phyloP scores from a whole-genome alignment of 2,329 filamentous ascomycete genomes.

The Apiospora aurea region DNA sequence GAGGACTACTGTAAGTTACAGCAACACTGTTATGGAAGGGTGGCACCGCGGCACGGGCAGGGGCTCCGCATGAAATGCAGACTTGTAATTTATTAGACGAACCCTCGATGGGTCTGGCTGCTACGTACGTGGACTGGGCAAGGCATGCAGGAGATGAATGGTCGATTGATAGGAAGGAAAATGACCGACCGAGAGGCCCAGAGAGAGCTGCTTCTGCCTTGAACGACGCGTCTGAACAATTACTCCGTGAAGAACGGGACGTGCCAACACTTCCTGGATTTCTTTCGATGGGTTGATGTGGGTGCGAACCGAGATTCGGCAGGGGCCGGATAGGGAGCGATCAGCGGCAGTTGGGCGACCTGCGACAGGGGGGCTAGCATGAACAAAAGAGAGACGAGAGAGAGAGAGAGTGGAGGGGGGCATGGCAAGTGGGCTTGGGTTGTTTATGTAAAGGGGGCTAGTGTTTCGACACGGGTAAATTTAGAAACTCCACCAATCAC shows the following conservation, averaged over 20 bases:
- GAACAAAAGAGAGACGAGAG: neutral
- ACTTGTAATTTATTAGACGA: neutral
- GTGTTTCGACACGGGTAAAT: conserved; percentile 3
- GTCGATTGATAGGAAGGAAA: neutral
- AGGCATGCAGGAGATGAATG: neutral
- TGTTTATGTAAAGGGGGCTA: conserved; percentile 6
- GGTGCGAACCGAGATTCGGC: conserved; percentile 5
- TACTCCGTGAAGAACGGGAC: neutral
- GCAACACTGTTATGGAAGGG: neutral
- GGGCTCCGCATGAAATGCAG: neutral
- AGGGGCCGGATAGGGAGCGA: conserved; percentile 2
- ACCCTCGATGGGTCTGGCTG: neutral
- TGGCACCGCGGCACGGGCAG: neutral
- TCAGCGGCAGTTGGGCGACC: conserved; percentile 2
- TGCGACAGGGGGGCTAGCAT: neutral
- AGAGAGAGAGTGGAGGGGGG: neutral
- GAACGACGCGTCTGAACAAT: neutral
- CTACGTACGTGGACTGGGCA: neutral
- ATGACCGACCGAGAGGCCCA: neutral
- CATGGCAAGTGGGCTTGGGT: neutral
- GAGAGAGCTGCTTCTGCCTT: neutral
- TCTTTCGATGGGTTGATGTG: neutral
- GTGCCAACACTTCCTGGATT: neutral
- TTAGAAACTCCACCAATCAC: conserved; percentile 19
- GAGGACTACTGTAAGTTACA: neutral